A percentile compares a stretch with the other conserved stretches of the same genome.
Evolutionary conservation across 768 basidiomycete species (phyloP).

Genomic region (Tricholoma bakamatsutake): DNA sequence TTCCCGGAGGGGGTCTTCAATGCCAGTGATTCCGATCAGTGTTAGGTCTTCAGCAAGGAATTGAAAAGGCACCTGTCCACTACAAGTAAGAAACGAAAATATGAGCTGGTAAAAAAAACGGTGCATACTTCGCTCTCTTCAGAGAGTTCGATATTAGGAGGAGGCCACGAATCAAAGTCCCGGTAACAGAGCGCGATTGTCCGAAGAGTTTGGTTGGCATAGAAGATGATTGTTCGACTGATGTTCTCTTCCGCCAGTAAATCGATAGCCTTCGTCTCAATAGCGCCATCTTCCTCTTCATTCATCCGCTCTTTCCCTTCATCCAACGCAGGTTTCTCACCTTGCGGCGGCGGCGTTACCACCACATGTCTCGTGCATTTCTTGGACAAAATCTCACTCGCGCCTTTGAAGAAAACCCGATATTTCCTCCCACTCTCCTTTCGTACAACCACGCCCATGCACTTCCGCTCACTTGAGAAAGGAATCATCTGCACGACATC

Average conservation of each 20-base stretch:
- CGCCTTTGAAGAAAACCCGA: constrained; percentile 86
- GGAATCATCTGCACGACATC: constrained; percentile 82
- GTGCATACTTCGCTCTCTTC: constrained; percentile 48
- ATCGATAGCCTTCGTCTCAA: constrained; percentile 61
- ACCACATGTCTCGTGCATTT: constrained; percentile 70
- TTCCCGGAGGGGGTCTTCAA: constrained; percentile 91
- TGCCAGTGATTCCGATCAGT: constrained; percentile 86
- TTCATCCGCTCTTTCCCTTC: constrained; percentile 10
- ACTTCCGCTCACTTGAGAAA: constrained; percentile 89
- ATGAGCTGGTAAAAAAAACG: neutral
- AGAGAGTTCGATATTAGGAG: constrained; percentile 34
- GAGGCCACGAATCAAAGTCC: constrained; percentile 86
- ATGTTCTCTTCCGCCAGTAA: constrained; percentile 75
- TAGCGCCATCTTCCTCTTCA: constrained; percentile 12
- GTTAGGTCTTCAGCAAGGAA: constrained; percentile 68
- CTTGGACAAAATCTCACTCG: constrained; percentile 87
- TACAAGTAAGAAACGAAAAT: constrained; percentile 11
- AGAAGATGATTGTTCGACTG: constrained; percentile 91
- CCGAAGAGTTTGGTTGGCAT: constrained; percentile 92
- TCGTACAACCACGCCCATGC: constrained; percentile 87
- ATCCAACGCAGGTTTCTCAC: constrained; percentile 13
- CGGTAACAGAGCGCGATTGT: constrained; percentile 94
- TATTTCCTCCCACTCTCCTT: constrained; percentile 41
- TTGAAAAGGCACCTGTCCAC: constrained; percentile 56
- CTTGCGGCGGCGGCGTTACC: constrained; percentile 35